phyloP scores from a whole-genome alignment of 805 yeast genomes.

The Metschnikowia peoriensis region DNA sequence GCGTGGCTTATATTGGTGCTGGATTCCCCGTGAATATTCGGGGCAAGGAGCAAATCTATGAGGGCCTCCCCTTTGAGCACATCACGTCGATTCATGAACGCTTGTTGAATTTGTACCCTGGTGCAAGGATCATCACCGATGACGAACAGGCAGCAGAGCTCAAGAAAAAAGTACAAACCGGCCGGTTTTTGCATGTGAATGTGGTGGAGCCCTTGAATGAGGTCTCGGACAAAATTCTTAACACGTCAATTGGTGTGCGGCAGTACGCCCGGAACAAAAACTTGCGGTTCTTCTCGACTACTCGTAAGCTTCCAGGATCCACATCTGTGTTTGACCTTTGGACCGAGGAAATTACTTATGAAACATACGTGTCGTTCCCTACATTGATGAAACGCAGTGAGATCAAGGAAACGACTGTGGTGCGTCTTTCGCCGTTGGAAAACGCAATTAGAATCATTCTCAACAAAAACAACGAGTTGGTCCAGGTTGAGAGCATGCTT shows the following conservation, averaged over 20 bases:
- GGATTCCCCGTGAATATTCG: slow-evolving; percentile 81
- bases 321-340: slow-evolving; percentile 71
- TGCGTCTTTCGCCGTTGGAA: slow-evolving; percentile 75
- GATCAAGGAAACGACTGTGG: slow-evolving; percentile 46
- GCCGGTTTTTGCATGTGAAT: slow-evolving; percentile 69
- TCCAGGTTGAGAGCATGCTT: slow-evolving; percentile 62
- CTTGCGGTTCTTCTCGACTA: slow-evolving; percentile 64
- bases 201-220: slow-evolving; percentile 69
- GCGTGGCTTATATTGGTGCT: slow-evolving; percentile 75
- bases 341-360: slow-evolving; percentile 85
- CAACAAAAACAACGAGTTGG: slow-evolving; percentile 68
- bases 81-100: slow-evolving; percentile 79
- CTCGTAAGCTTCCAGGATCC: slow-evolving; percentile 72
- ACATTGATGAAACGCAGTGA: slow-evolving; percentile 84
- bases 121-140: slow-evolving; percentile 66
- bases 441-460: slow-evolving; percentile 71
- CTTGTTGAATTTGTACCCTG: slow-evolving; percentile 72
- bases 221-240: slow-evolving; percentile 43
- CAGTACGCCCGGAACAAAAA: slow-evolving; percentile 75
- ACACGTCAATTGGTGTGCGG: slow-evolving; percentile 59
- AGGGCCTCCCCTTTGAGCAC: slow-evolving; percentile 86
- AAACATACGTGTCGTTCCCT: slow-evolving; percentile 76
- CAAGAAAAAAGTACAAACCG: slow-evolving; percentile 54
- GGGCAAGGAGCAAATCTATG: slow-evolving; percentile 75
- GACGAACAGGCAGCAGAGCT: slow-evolving; percentile 56